Evolutionary conservation across 306 rosid genomes (phyloP).

Genomic region (Quercus gilva): DNA sequence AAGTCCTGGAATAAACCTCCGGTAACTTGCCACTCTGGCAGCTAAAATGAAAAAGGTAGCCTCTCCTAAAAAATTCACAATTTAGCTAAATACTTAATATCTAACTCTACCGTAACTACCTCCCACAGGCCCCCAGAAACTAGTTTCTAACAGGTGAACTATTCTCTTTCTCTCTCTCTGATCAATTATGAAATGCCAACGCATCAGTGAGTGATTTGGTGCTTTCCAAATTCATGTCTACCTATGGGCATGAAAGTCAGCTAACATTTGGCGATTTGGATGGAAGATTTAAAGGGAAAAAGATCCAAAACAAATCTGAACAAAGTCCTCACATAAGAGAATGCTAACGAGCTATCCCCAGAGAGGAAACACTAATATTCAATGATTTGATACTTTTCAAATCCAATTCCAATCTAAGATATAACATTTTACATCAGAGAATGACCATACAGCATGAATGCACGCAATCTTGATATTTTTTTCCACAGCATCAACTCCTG

Average conservation of each 20-base stretch:
- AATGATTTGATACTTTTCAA: background rate
- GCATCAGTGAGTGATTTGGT: background rate
- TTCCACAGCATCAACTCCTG: conserved; percentile 81
- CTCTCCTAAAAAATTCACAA: background rate
- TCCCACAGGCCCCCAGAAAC: too few species aligned
- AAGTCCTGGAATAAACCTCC: background rate
- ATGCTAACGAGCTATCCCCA: background rate
- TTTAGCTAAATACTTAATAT: background rate
- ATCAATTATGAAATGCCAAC: background rate
- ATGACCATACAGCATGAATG: conserved; percentile 76
- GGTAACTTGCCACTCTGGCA: background rate
- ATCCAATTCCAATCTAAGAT: background rate
- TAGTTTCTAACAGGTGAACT: background rate
- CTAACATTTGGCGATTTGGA: background rate
- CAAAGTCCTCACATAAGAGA: background rate
- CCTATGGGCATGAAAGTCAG: background rate
- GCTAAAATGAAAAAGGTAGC: background rate
- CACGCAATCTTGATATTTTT: conserved; percentile 87
- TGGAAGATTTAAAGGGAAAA: background rate
- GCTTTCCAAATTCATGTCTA: background rate
- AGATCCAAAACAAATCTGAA: background rate
- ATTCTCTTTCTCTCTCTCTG: background rate
- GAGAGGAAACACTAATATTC: background rate
- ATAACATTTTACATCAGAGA: conserved; percentile 7
- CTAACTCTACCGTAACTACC: background rate